Evolutionary conservation across 169 alveolate genomes (phyloP), one percentile per base, ranked within the genome.

Genomic region (Plasmodium reichenowi): DNA sequence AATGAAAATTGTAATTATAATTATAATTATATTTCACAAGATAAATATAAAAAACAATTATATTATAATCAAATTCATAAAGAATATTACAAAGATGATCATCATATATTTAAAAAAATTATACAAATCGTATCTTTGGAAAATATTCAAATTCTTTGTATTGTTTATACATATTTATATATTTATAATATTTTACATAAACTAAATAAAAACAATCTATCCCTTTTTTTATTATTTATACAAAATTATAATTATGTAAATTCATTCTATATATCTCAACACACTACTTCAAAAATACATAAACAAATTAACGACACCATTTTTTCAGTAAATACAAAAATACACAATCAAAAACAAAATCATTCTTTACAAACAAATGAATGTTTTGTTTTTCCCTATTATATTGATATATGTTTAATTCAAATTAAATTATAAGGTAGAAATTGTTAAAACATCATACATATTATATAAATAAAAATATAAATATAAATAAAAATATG

Each of bases 331-430:
- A 76, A 26, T 26, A 63, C 13, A 48, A 63, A 47, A 63, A 38
- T 8, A 1, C 3, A 1, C 3, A 2, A 62, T 62, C 13, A 60
- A 74, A 60, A 9, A 74, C 43, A 9, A 32, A 15, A 43, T 4
- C 1, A 60, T 5, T 48, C 66, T 47, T 24, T 76, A 13, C 76
- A 45, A 15, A 76, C 88, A n/a, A 76, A 63, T 50, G 88, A 76
- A 38, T 76, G 88, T 43, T 76, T 56, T 22, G 54, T 76, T 20
- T 76, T 76, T 13, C 88, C 88, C 2, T 76, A 76, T 43, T 76
- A 76, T 43, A 43, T 76, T n/a, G 88, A 76, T 13, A 76, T 76
- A 4, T 76, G 59, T 50, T 56, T 76, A 24, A 38, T n/a, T 13
- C 2, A 45, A 4, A 63, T 67, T 3, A 60, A 67, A 32, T n/a